These are phyloP conservation scores for Phytophthora crassamura DNA, from an alignment of 352 stramenopile genomes.

Conservation along the genomic window DNA sequence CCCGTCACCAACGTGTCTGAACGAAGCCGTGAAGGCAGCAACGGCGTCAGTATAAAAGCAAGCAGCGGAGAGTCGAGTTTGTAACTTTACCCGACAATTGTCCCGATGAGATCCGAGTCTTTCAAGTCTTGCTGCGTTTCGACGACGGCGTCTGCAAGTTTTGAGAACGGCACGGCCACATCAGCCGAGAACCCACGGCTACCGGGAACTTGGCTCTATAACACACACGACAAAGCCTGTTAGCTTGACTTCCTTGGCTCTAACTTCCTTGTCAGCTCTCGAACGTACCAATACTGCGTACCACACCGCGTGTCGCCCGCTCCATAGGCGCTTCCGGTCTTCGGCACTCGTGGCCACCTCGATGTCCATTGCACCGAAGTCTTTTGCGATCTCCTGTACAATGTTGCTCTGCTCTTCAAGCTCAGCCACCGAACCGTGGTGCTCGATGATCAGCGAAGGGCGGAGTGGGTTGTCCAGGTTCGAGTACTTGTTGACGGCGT, in stretches of 20 bases:
- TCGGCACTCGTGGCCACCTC: conserved; percentile 63
- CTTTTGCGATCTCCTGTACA: conserved; percentile 80
- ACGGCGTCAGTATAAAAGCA: background rate
- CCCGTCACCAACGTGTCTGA: conserved; percentile 91
- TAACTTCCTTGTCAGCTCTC: background rate
- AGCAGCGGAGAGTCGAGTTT: background rate
- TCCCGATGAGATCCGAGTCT: conserved; percentile 83
- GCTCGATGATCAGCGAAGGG: conserved; percentile 95
- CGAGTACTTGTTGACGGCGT: conserved; percentile 80
- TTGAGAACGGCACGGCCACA: conserved; percentile 95
- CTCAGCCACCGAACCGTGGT: conserved; percentile 75
- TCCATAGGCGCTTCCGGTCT: conserved; percentile 81
- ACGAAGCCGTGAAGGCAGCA: background rate
- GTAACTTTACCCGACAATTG: conserved; percentile 85
- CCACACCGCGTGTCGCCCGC: conserved; percentile 81
- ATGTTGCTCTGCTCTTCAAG: conserved; percentile 85
- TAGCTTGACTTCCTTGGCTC: background rate
- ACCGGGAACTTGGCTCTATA: conserved; percentile 67
- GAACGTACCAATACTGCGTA: conserved; percentile 65
- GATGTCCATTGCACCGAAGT: conserved; percentile 83
- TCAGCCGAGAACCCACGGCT: conserved; percentile 92
- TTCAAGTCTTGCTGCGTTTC: conserved; percentile 92
- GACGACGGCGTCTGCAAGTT: conserved; percentile 92
- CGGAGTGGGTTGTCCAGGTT: conserved; percentile 71
- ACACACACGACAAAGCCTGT: background rate